Conservation (phyloP, 2,329 filamentous ascomycete species). For the Clarireedia paspali region DNA sequence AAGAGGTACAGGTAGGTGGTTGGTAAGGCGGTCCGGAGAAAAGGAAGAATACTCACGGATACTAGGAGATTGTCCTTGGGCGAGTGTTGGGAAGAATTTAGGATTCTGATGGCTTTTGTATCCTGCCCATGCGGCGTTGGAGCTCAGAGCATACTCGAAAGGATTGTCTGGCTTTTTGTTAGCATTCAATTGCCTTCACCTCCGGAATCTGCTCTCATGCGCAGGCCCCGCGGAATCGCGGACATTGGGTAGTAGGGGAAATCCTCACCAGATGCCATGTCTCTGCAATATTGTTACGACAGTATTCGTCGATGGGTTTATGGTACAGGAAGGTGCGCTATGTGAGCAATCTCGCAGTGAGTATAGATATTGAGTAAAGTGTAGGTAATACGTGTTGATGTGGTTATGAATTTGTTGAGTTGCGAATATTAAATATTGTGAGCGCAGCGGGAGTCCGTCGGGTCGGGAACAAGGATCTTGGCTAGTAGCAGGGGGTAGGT, state of each 20-base stretch:
- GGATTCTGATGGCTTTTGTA: constrained; percentile 60
- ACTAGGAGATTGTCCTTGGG: constrained; percentile 57
- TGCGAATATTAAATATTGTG: neutral
- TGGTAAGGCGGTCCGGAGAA: neutral
- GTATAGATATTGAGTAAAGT: neutral
- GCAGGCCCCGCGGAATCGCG: neutral
- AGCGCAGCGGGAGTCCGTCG: neutral
- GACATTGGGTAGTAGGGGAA: neutral
- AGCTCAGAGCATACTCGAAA: constrained; percentile 55
- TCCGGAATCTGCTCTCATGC: neutral
- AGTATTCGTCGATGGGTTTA: no score
- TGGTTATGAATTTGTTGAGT: neutral
- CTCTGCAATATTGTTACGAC: no score
- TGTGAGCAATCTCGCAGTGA: no score
- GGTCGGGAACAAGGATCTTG: neutral
- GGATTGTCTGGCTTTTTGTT: constrained; percentile 14
- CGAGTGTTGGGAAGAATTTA: constrained; percentile 60
- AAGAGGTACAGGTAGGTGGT: neutral
- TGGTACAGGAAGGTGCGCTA: neutral
- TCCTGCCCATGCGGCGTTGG: constrained; percentile 64
- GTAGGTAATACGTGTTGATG: neutral
- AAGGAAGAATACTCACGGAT: constrained; percentile 41
- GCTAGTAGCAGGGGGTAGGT: neutral
- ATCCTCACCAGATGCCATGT: constrained; percentile 1
- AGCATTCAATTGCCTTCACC: neutral